Evolutionary conservation across 1,139 yeast species (phyloP).

Genomic region (Geotrichum cucujoidarum): DNA sequence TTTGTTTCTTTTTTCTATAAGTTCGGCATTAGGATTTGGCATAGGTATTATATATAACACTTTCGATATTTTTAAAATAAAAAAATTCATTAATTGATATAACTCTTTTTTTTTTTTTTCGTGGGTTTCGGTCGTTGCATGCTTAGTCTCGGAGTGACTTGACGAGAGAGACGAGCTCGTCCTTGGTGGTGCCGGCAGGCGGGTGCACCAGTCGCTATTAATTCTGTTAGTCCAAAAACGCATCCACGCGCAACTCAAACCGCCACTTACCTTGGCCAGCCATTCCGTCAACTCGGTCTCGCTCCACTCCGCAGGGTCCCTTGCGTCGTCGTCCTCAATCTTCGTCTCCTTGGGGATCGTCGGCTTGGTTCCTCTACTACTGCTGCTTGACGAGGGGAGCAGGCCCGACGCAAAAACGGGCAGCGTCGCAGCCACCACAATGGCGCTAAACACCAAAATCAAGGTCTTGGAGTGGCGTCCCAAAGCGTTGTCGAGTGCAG

Average conservation of each 20-base stretch:
- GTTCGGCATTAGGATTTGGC: background rate
- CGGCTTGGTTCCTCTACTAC: background rate
- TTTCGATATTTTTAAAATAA: too few species aligned
- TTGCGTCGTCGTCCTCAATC: conserved; percentile 2
- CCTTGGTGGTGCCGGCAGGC: conserved; percentile 25
- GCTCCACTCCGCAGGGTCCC: conserved; percentile 25
- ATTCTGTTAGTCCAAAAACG: too few species aligned
- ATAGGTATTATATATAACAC: background rate
- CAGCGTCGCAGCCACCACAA: conserved; percentile 30
- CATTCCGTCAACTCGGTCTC: conserved; percentile 24
- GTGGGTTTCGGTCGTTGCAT: too few species aligned
- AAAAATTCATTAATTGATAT: too few species aligned
- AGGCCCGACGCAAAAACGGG: conserved; percentile 20
- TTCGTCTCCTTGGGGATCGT: background rate
- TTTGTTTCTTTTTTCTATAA: background rate
- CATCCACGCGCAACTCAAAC: too few species aligned
- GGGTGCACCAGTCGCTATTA: conserved; percentile 28
- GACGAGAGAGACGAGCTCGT: conserved; percentile 25
- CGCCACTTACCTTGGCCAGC: conserved; percentile 26
- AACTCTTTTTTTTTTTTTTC: too few species aligned
- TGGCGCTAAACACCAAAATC: conserved; percentile 27
- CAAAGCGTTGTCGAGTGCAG: conserved; percentile 24
- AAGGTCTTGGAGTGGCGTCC: conserved; percentile 23
- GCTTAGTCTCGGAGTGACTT: conserved; percentile 11
- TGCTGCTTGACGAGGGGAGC: background rate